Conservation (phyloP, 805 yeast species). For the Saccharomycopsis schoenii region DNA sequence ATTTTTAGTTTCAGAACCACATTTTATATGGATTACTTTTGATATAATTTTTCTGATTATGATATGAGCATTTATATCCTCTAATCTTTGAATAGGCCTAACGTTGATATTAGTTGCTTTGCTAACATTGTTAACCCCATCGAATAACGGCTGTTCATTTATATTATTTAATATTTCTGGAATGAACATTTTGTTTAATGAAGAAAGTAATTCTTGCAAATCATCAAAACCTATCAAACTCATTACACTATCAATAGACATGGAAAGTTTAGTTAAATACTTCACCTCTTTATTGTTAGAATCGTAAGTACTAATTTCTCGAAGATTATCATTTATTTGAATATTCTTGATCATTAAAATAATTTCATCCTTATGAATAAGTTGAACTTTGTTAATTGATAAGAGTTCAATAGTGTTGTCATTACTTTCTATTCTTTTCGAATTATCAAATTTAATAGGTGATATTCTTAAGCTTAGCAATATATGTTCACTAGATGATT, state of each 20-base stretch:
- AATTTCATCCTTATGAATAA: not conserved
- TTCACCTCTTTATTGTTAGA: not conserved
- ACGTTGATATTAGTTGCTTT: not conserved
- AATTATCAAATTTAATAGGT: conserved; percentile 1
- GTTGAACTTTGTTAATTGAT: not conserved
- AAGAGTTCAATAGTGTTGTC: not conserved
- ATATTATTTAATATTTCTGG: not conserved
- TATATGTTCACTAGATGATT: not conserved
- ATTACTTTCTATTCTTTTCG: not conserved
- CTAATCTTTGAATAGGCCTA: not conserved
- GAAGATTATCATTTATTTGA: not conserved
- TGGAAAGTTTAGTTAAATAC: not conserved
- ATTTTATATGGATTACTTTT: not conserved
- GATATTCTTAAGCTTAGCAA: not conserved
- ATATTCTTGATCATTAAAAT: not conserved
- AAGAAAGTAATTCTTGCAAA: not conserved
- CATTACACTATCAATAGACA: not conserved
- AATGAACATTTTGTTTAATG: not conserved
- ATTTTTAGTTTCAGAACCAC: not conserved
- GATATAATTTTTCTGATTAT: not conserved
- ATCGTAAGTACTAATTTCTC: conserved; percentile 1
- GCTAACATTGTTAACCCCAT: not conserved
- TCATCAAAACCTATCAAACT: not conserved
- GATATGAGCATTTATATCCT: conserved; percentile 5
- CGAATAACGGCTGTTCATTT: not conserved